Conservation (phyloP, 1,284 basidiomycete species). For the Ustilago trichophora region DNA sequence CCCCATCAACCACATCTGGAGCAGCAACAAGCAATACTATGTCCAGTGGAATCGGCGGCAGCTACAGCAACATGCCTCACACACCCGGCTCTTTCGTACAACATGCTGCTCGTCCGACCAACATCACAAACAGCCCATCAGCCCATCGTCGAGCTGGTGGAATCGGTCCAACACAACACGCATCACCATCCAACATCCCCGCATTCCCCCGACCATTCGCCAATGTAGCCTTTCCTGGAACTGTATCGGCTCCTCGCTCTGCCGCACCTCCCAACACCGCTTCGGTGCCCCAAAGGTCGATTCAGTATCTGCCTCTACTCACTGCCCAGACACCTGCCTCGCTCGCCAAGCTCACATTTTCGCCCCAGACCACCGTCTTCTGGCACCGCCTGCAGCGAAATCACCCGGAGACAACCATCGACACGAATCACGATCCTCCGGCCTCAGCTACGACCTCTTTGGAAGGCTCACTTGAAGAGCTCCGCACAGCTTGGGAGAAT, state of each 20-base stretch:
- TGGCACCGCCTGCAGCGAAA: constrained; percentile 14
- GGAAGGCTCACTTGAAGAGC: background rate
- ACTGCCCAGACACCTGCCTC: constrained; percentile 22
- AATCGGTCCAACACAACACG: constrained; percentile 13
- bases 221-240: constrained; percentile 19
- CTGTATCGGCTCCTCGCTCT: constrained; percentile 16
- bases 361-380: constrained; percentile 11
- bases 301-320: constrained; percentile 24
- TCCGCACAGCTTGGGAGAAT: constrained; percentile 1
- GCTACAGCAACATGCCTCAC: constrained; percentile 9
- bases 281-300: constrained; percentile 2
- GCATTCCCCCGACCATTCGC: constrained; percentile 13
- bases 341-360: constrained; percentile 19
- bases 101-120: constrained; percentile 16
- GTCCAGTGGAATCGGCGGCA: background rate
- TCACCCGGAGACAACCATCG: too few species aligned
- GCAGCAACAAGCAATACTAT: background rate
- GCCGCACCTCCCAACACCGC: constrained; percentile 13
- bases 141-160: constrained; percentile 19
- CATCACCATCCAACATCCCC: constrained; percentile 10
- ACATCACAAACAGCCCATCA: constrained; percentile 9
- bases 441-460: background rate
- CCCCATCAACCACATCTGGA: background rate
- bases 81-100: constrained; percentile 8
- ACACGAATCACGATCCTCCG: background rate